Evolutionary conservation across 1,284 basidiomycete species (phyloP).

Genomic region (Cryptococcus deneoformans): DNA sequence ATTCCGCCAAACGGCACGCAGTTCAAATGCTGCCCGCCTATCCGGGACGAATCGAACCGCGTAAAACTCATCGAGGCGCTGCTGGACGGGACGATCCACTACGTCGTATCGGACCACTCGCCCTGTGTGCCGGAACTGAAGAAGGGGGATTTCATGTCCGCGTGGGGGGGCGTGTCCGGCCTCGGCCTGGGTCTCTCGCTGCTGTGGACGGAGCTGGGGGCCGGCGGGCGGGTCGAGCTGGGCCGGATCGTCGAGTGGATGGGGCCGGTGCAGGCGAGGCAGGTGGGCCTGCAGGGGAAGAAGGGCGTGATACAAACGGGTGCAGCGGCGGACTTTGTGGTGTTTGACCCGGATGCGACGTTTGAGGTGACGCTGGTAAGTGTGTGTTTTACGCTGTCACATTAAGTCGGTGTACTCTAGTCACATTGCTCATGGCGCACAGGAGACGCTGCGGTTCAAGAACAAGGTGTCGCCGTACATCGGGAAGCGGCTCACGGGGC

Average conservation of each 20-base stretch:
- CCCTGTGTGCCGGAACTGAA: slow-evolving; percentile 83
- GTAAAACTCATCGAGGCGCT: slow-evolving; percentile 76
- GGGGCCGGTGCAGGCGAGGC: slow-evolving; percentile 65
- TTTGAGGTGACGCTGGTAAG: slow-evolving; percentile 58
- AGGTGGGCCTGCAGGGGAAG: slow-evolving; percentile 63
- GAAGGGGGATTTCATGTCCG: slow-evolving; percentile 73
- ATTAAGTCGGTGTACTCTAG: not conserved
- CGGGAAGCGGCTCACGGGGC: slow-evolving; percentile 58
- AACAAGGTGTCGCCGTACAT: slow-evolving; percentile 89
- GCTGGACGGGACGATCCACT: slow-evolving; percentile 75
- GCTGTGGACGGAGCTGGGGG: slow-evolving; percentile 68
- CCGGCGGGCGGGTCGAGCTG: slow-evolving; percentile 53
- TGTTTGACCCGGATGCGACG: slow-evolving; percentile 72
- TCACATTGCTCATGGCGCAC: not conserved
- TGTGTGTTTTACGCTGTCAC: not conserved
- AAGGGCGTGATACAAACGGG: slow-evolving; percentile 75
- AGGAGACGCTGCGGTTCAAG: slow-evolving; percentile 74
- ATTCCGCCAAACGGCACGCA: slow-evolving; percentile 56
- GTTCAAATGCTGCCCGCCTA: slow-evolving; percentile 90
- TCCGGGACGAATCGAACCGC: slow-evolving; percentile 69
- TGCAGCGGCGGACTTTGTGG: slow-evolving; percentile 75
- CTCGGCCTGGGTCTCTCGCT: slow-evolving; percentile 82
- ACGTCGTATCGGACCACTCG: slow-evolving; percentile 89
- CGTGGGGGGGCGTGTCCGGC: slow-evolving; percentile 86
- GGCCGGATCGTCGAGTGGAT: slow-evolving; percentile 70